Conservation (phyloP, 2,329 filamentous ascomycete genomes). For the Hysterium pulicare region DNA sequence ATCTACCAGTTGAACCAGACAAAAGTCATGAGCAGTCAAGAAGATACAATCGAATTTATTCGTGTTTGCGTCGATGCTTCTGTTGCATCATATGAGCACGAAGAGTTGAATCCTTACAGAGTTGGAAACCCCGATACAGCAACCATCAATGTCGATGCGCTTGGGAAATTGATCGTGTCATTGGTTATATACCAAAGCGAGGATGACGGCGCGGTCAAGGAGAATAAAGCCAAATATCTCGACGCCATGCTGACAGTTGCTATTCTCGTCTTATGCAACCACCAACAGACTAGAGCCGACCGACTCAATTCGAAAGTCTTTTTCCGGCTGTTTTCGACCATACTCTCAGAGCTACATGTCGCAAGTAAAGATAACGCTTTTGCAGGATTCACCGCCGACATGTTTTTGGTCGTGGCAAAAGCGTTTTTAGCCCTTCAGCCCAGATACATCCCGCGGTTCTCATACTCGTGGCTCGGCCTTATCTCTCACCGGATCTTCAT, state of each 20-base stretch:
- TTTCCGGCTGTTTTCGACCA: conserved; percentile 80
- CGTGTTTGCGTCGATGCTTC: conserved; percentile 77
- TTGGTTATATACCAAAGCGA: conserved; percentile 69
- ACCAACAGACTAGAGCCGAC: conserved; percentile 77
- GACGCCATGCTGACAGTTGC: conserved; percentile 75
- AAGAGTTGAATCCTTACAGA: conserved; percentile 56
- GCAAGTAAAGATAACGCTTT: conserved; percentile 46
- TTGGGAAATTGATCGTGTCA: conserved; percentile 74
- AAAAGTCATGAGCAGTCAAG: conserved; percentile 67
- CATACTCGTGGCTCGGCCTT: conserved; percentile 79
- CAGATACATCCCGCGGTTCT: conserved; percentile 72
- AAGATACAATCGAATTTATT: conserved; percentile 77
- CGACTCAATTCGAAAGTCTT: conserved; percentile 85
- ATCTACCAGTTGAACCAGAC: conserved; percentile 77
- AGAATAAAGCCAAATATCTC: conserved; percentile 67
- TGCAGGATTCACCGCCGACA: conserved; percentile 59
- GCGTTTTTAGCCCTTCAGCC: conserved; percentile 74
- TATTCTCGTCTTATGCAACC: conserved; percentile 77
- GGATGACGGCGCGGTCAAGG: conserved; percentile 56
- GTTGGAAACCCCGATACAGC: conserved; percentile 57
- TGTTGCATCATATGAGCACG: conserved; percentile 72
- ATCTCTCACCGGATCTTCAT: conserved; percentile 83
- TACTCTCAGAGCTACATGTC: conserved; percentile 72
- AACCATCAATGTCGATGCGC: conserved; percentile 69
- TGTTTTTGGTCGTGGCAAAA: conserved; percentile 68